Conservation (phyloP, 2,329 filamentous ascomycete species). For the Colletotrichum costaricense region DNA sequence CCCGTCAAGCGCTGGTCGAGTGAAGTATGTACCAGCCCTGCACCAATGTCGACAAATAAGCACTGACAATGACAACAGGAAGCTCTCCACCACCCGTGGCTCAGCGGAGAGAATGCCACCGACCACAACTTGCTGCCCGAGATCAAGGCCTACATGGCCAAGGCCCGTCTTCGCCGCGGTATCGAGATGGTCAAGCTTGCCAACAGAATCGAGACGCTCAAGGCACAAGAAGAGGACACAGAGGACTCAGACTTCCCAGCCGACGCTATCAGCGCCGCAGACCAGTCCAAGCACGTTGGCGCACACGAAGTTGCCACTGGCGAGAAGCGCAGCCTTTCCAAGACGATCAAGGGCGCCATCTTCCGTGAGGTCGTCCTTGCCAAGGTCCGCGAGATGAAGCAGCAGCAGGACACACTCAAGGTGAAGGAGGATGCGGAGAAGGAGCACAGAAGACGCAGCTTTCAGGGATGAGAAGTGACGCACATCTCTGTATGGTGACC, state of each 20-base stretch:
- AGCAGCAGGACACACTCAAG: constrained; percentile 81
- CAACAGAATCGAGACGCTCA: constrained; percentile 94
- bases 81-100: constrained; percentile 86
- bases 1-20: constrained; percentile 83
- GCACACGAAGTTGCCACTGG: constrained; percentile 26
- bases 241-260: constrained; percentile 80
- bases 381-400: constrained; percentile 93
- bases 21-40: constrained; percentile 62
- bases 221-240: constrained; percentile 87
- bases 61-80: constrained; percentile 58
- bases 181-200: constrained; percentile 97
- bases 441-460: constrained; percentile 54
- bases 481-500: not conserved
- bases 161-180: constrained; percentile 89
- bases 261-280: constrained; percentile 68
- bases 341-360: constrained; percentile 74
- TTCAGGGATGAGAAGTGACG: constrained; percentile 38
- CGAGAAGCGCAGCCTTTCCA: constrained; percentile 56
- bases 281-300: constrained; percentile 46
- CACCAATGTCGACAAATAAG: not conserved
- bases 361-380: constrained; percentile 95
- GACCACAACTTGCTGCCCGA: constrained; percentile 98
- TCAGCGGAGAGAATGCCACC: constrained; percentile 89
- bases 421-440: constrained; percentile 69
- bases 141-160: constrained; percentile 93